Evolutionary conservation across 257 asterid species (phyloP), one percentile per base, ranked within the genome.

Genomic region (Salvia miltiorrhiza): DNA sequence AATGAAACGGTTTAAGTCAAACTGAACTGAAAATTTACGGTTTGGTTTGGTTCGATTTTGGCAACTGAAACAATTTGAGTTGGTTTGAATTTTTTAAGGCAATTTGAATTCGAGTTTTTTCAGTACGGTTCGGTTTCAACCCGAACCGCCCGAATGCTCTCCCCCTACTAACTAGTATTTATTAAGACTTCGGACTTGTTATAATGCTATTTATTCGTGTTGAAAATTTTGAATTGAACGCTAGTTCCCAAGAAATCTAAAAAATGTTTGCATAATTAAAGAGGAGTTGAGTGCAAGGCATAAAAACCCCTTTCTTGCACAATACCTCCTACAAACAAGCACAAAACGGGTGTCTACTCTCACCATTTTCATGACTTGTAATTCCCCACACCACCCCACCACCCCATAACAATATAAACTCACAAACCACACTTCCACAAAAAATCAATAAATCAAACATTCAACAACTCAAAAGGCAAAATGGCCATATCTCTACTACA

Each of bases 281-380:
- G 13, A 49, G 17, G 39, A 39, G 54, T 7, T 21, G 13, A 68
- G 60, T 67, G 66, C 71, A 62, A 44, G 63, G 28, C 35, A 63
- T 24, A 2, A 62, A 26, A 9, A 33, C 57, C 45, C 63, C 32
- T 69, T 69, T 28, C 79, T 64, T 75, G 79, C 69, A 75, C 40
- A 69, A 43, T 10, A 54, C 66, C 45, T 48, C 74, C 33, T 55
- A 3, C 14, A 62, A 54, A 54, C 71, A 69, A 70, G 79, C 79
- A 75, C 76, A 75, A 54, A 43, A 54, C 13, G 79, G 33, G 67
- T 69, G 79, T 48, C 60, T 5, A 47, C 41, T 64, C 21, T 54
- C 71, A 33, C 75, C 47, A 65, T 55, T 44, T 35, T 37, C 65
- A 49, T 71, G 63, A 54, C 61, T 54, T 3, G 7, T 54, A 24